Base-by-base conservation (phyloP, 2,329 filamentous ascomycete genomes). In the Xylariaceae sp. region DNA sequence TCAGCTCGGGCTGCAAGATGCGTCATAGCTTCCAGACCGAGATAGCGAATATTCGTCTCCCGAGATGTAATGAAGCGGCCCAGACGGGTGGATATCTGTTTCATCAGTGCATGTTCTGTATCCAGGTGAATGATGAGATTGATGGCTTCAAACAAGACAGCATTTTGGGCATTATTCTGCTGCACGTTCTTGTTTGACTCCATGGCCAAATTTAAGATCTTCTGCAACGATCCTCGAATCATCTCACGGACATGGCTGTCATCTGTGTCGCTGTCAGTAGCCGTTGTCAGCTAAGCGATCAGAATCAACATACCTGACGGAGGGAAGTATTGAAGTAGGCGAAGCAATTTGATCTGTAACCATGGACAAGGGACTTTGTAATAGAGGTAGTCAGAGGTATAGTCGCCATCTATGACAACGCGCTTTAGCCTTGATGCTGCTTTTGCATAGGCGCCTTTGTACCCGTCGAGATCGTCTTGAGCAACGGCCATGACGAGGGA, bases 311-410 rank as follows among this genome's bases (percentile, higher is more conserved):
- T 77, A 92, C 89, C 87, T 68, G 94, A 95, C 42, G 94, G 93
- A 22, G 92, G 89, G 71, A 96, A 99, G 70, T 97, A 99, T 72
- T 99, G 94, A 58, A 99, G 78, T 55, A 99, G 74, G 56, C 92
- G 85, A 60, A 99, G 73, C 16, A 99, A 80, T 74, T 99, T 99
- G 65, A 97, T 89, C 72, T 97, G 92, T 52, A 99, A 86, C 94
- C 94, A 99, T 2, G 94, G 94, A 67, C 94, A 99, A 1, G 94
- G 94, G n/a, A 99, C 94, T 66, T 97, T 97, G 78, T 99, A 99
- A 75, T 99, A 99, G 22, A 97, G 82, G 68, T 99, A 99, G 68
- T 97, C 94, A 50, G 84, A 82, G 0, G 90, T 83, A 65, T 90
- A 94, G 62, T 99, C 93, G 58, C 88, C 87, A 61, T 97, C 93